phyloP scores from a whole-genome alignment of 163 green algal species.

The Scenedesmus sp. region DNA sequence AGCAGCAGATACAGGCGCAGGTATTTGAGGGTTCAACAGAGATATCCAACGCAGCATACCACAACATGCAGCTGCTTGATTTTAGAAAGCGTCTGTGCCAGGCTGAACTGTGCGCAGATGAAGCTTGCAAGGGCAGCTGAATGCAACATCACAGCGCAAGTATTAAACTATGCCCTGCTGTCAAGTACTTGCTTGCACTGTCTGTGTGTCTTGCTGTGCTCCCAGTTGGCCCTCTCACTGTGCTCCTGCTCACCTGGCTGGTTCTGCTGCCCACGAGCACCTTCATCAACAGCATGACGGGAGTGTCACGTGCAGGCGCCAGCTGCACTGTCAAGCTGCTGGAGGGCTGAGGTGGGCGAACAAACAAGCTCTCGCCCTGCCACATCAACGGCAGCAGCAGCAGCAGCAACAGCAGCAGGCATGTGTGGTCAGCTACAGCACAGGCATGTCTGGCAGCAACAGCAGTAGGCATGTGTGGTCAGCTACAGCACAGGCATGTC shows the following conservation, averaged over 20 bases:
- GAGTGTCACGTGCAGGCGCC: constrained; percentile 68
- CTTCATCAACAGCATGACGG: constrained; percentile 76
- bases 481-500: not conserved
- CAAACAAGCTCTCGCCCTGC: constrained; percentile 70
- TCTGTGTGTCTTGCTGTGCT: constrained; percentile 30
- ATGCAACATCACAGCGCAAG: not conserved
- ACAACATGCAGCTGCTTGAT: not conserved
- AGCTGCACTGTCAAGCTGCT: constrained; percentile 65
- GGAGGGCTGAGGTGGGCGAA: constrained; percentile 50
- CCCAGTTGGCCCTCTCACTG: not conserved
- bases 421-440: not conserved
- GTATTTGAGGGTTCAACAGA: no score
- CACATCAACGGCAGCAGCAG: constrained; percentile 79
- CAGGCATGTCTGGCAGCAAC: not conserved
- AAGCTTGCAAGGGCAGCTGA: not conserved
- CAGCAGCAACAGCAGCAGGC: constrained; percentile 39
- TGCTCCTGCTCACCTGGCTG: not conserved
- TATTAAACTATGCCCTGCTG: not conserved
- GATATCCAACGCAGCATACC: no score
- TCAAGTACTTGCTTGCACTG: not conserved
- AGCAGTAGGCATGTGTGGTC: no score
- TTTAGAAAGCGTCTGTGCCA: not conserved
- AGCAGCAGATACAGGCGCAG: not conserved
- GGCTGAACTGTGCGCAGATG: not conserved
- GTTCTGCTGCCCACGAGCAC: constrained; percentile 53